Percentiles rank a stretch among this genome's conserved stretches.
Evolutionary conservation across 2,329 filamentous ascomycete species (phyloP).

Genomic region (Colletotrichum orbiculare): DNA sequence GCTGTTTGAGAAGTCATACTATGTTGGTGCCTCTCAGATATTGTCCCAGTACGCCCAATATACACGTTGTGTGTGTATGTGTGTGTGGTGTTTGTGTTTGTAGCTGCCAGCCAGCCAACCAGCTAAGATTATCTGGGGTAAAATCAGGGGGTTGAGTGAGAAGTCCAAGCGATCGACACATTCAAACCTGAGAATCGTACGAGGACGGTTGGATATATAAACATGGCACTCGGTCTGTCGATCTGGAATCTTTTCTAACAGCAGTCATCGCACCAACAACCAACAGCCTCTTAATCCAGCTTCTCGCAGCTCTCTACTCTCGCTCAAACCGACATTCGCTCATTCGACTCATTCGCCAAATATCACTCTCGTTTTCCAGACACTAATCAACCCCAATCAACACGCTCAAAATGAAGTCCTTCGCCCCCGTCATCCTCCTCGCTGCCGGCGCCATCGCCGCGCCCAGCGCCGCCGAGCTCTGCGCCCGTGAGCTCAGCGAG

Average conservation of each 20-base stretch:
- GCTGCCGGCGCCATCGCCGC: conserved; percentile 26
- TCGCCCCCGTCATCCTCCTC: conserved; percentile 24
- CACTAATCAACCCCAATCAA: neutral
- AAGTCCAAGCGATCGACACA: conserved; percentile 19
- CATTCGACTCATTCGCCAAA: too few relatives aligned
- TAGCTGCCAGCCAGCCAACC: neutral
- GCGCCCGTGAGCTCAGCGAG: conserved; percentile 24
- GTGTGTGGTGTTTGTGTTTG: neutral
- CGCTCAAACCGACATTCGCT: conserved; percentile 1
- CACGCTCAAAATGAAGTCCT: conserved; percentile 28
- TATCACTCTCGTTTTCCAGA: neutral
- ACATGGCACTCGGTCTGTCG: conserved; percentile 9
- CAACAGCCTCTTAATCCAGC: conserved; percentile 14
- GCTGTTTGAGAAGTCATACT: conserved; percentile 17
- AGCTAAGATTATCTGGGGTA: conserved; percentile 29
- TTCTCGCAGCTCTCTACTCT: conserved; percentile 10
- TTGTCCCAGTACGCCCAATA: conserved; percentile 1
- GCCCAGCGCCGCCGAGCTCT: conserved; percentile 23
- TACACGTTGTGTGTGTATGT: too few relatives aligned
- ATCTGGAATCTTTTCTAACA: conserved; percentile 1
- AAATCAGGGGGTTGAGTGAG: conserved; percentile 15
- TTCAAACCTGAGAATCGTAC: neutral
- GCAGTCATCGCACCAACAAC: conserved; percentile 16
- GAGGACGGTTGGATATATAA: conserved; percentile 28
- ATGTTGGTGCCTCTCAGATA: neutral